Percentiles rank a stretch among this genome's conserved stretches.
These are phyloP conservation scores for Phaeotremella fagi DNA, from an alignment of 768 basidiomycete species.

Conservation along the genomic window DNA sequence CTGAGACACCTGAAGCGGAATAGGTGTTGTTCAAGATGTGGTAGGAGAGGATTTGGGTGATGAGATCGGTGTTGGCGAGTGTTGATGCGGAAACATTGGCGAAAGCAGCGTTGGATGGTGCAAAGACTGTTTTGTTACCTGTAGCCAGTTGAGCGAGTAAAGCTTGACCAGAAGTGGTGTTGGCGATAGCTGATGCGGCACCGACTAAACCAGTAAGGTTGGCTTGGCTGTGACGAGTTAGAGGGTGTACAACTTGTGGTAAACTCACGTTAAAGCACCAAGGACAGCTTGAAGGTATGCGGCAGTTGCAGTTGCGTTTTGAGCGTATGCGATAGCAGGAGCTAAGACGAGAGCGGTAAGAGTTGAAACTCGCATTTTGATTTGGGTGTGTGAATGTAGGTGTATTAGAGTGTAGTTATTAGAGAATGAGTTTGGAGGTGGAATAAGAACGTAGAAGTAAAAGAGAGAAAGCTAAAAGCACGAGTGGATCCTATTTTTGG, in stretches of 20 bases:
- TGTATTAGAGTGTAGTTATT: background rate
- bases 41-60: constrained; percentile 55
- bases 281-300: constrained; percentile 28
- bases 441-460: background rate
- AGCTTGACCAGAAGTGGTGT: constrained; percentile 51
- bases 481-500: too few relatives aligned
- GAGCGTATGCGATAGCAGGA: constrained; percentile 18
- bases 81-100: constrained; percentile 46
- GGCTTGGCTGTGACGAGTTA: constrained; percentile 13
- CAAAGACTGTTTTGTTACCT: constrained; percentile 55
- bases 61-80: constrained; percentile 45
- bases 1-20: constrained; percentile 49
- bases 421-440: background rate
- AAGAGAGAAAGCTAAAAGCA: background rate
- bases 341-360: constrained; percentile 36
- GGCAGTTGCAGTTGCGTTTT: constrained; percentile 4
- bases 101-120: constrained; percentile 57
- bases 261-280: constrained; percentile 38
- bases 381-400: background rate
- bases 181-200: constrained; percentile 52
- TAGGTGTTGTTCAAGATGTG: constrained; percentile 56
- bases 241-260: background rate
- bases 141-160: constrained; percentile 50
- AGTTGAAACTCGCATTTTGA: constrained; percentile 24
- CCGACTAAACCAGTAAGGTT: constrained; percentile 52